A percentile compares a stretch with the other conserved stretches of the same genome.
Evolutionary conservation across 2,329 filamentous ascomycete species (phyloP).

Genomic region (Ceratocystiopsis sp.): DNA sequence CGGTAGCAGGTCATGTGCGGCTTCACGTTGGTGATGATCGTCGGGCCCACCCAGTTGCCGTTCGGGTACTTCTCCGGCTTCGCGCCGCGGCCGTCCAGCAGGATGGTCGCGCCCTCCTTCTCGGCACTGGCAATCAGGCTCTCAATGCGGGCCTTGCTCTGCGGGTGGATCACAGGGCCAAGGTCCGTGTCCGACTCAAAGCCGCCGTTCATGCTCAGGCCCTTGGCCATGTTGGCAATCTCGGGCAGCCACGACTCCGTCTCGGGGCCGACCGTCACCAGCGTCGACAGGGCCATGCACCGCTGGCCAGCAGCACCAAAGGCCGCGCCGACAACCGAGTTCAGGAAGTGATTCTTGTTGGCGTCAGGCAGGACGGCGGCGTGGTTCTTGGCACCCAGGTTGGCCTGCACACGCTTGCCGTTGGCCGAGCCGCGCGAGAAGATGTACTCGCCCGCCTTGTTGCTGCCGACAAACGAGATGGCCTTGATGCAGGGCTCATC

Average conservation of each 20-base stretch:
- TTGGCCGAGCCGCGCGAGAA: constrained; percentile 63
- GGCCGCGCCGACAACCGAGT: constrained; percentile 67
- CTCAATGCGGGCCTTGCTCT: constrained; percentile 67
- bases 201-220: constrained; percentile 58
- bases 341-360: constrained; percentile 81
- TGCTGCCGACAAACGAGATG: constrained; percentile 71
- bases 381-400: constrained; percentile 79
- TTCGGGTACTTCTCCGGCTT: constrained; percentile 65
- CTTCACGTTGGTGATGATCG: constrained; percentile 68
- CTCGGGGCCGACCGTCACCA: constrained; percentile 63
- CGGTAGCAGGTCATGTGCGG: constrained; percentile 69
- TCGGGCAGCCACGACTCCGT: constrained; percentile 70
- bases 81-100: constrained; percentile 65
- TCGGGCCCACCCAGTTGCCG: constrained; percentile 73
- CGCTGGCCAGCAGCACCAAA: constrained; percentile 75
- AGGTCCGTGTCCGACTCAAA: constrained; percentile 69
- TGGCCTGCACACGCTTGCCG: constrained; percentile 77
- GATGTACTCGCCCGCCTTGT: constrained; percentile 82
- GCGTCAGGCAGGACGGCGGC: constrained; percentile 69
- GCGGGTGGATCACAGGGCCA: constrained; percentile 64
- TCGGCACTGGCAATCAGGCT: constrained; percentile 58
- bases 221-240: constrained; percentile 58
- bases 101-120: constrained; percentile 62
- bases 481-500: constrained; percentile 77
- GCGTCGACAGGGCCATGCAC: constrained; percentile 72